A percentile compares a stretch with the other conserved stretches of the same genome.
Evolutionary conservation across 352 stramenopile species (phyloP).

Genomic region (Saprolegnia diclina): DNA sequence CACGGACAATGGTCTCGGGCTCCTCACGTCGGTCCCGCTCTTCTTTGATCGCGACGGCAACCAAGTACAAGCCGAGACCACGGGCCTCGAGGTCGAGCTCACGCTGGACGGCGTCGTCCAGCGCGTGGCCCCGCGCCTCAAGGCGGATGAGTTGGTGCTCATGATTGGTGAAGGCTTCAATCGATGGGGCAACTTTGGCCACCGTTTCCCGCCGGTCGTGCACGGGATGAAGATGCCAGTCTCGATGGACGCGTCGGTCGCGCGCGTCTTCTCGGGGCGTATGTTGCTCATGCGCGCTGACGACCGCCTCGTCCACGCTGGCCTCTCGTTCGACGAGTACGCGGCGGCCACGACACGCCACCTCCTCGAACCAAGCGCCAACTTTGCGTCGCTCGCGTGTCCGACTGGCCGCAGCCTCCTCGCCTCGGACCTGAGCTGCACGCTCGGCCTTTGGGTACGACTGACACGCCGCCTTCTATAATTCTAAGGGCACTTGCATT

Average conservation of each 20-base stretch:
- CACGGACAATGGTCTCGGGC: constrained; percentile 31
- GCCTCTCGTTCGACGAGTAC: constrained; percentile 29
- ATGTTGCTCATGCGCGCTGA: constrained; percentile 32
- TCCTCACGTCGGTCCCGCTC: constrained; percentile 29
- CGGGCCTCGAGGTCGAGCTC: constrained; percentile 28
- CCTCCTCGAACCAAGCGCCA: constrained; percentile 1
- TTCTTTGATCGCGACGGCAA: constrained; percentile 19
- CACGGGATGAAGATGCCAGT: constrained; percentile 31
- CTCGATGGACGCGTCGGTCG: constrained; percentile 16
- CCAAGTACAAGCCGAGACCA: not conserved
- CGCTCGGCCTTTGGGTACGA: constrained; percentile 26
- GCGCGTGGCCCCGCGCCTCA: constrained; percentile 14
- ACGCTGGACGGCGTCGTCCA: constrained; percentile 19
- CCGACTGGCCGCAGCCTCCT: constrained; percentile 20
- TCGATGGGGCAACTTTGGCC: constrained; percentile 21
- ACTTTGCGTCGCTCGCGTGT: constrained; percentile 28
- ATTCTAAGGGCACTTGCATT: no score
- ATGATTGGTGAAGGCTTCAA: constrained; percentile 32
- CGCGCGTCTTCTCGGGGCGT: constrained; percentile 27
- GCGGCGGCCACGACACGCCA: constrained; percentile 26
- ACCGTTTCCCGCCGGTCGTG: constrained; percentile 26
- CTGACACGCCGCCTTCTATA: no score
- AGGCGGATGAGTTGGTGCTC: constrained; percentile 31
- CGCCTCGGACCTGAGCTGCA: constrained; percentile 28
- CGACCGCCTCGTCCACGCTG: constrained; percentile 23